Conservation (phyloP, 2,329 filamentous ascomycete genomes). For the Cladosporium sphaerospermum region DNA sequence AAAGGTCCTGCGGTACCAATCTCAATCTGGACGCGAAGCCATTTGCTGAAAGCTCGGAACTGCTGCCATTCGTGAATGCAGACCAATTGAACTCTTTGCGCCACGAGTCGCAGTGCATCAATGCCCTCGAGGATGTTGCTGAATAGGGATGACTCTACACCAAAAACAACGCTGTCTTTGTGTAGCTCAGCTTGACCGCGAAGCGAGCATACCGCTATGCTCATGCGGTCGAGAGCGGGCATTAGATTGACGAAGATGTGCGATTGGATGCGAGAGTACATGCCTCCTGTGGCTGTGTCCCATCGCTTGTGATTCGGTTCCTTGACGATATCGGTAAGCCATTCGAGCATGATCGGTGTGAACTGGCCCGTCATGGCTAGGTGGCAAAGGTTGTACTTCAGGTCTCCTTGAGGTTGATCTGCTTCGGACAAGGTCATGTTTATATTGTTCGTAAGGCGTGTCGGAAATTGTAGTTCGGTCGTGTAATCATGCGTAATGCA, state of each 20-base stretch:
- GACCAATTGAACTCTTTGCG: constrained; percentile 64
- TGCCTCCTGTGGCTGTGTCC: constrained; percentile 78
- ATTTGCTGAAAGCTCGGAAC: constrained; percentile 72
- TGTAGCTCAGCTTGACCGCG: constrained; percentile 78
- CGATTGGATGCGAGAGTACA: constrained; percentile 69
- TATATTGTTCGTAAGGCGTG: constrained; percentile 63
- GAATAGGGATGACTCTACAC: constrained; percentile 41
- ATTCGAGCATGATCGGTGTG: constrained; percentile 69
- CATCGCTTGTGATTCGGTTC: constrained; percentile 67
- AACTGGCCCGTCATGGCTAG: constrained; percentile 79
- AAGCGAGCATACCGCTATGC: constrained; percentile 74
- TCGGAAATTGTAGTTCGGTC: constrained; percentile 70
- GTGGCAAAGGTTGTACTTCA: constrained; percentile 75
- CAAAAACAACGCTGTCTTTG: constrained; percentile 55
- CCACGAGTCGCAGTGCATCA: constrained; percentile 67
- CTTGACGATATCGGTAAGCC: constrained; percentile 49
- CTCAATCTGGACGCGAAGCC: constrained; percentile 80
- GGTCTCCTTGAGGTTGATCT: constrained; percentile 45
- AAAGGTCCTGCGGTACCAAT: constrained; percentile 60
- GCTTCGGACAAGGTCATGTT: constrained; percentile 11
- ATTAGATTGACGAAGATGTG: constrained; percentile 83
- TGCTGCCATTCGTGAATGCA: constrained; percentile 71
- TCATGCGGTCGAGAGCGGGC: constrained; percentile 76
- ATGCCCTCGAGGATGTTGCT: constrained; percentile 56
- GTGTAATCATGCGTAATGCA: constrained; percentile 81